Conservation (phyloP, 257 asterid genomes). For the Paraleonurus japonicus region DNA sequence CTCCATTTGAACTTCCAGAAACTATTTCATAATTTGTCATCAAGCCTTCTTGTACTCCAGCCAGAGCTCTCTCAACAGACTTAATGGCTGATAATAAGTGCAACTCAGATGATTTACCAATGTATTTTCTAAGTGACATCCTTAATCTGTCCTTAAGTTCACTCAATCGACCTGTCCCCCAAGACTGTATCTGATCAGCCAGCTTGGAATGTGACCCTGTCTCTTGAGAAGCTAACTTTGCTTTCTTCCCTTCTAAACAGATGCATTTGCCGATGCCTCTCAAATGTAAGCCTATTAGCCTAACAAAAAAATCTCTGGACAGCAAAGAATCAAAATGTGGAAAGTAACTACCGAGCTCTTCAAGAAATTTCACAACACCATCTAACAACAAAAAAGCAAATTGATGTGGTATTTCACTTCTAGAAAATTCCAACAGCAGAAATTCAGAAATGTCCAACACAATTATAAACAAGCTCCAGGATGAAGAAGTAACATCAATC, state of each 20-base stretch:
- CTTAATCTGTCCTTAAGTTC: conserved; percentile 61
- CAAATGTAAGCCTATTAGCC: conserved; percentile 69
- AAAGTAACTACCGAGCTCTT: conserved; percentile 69
- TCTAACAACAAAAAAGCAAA: conserved; percentile 55
- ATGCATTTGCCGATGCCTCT: conserved; percentile 86
- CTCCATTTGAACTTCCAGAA: conserved; percentile 59
- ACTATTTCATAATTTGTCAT: conserved; percentile 59
- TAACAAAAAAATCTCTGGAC: conserved; percentile 56
- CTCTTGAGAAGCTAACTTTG: conserved; percentile 65
- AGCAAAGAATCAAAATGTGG: conserved; percentile 50
- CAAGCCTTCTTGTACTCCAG: conserved; percentile 67
- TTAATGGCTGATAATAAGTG: conserved; percentile 64
- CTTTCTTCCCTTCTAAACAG: conserved; percentile 67
- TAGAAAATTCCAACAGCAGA: conserved; percentile 62
- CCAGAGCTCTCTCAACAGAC: conserved; percentile 89
- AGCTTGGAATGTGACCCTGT: conserved; percentile 49
- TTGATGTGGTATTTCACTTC: conserved; percentile 39
- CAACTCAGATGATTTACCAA: conserved; percentile 64
- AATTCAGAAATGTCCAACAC: conserved; percentile 50
- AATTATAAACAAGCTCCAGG: conserved; percentile 48
- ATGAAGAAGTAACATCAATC: conserved; percentile 40
- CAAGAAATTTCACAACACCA: conserved; percentile 72
- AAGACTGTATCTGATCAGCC: conserved; percentile 29
- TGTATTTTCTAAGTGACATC: conserved; percentile 55
- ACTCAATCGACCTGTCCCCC: conserved; percentile 40